A percentile compares a stretch with the other conserved stretches of the same genome.
Conservation (phyloP, 305 asterid genomes). For the Solanum hybrid region DNA sequence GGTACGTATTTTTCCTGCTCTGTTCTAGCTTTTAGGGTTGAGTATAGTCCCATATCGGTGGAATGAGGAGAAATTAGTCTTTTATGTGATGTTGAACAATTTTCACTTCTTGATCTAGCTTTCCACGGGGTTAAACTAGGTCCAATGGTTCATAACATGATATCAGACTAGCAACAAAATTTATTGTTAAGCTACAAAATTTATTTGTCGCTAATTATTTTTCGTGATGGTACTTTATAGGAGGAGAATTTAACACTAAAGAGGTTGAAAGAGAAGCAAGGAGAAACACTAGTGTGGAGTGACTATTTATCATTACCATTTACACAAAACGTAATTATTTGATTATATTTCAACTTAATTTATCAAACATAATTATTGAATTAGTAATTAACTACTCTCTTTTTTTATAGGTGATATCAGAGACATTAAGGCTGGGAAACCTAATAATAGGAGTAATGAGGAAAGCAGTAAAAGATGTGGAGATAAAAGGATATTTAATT, state of each 20-base stretch:
- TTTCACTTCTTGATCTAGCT: neutral
- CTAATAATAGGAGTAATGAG: slow-evolving; percentile 80
- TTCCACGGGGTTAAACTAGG: neutral
- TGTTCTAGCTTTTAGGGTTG: neutral
- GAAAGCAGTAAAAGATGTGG: slow-evolving; percentile 77
- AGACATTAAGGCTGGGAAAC: slow-evolving; percentile 79
- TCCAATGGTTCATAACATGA: neutral
- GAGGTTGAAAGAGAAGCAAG: slow-evolving; percentile 44
- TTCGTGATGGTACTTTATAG: slow-evolving; percentile 14
- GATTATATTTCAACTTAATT: neutral
- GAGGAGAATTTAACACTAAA: slow-evolving; percentile 66
- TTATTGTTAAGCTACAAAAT: neutral
- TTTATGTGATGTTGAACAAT: neutral
- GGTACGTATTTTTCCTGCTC: slow-evolving; percentile 9
- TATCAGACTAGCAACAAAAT: neutral
- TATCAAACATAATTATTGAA: neutral
- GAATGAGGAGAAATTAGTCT: neutral
- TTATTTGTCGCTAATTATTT: neutral
- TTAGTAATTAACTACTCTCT: neutral
- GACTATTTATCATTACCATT: slow-evolving; percentile 67
- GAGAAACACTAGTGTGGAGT: slow-evolving; percentile 47
- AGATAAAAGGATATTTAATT: slow-evolving; percentile 61
- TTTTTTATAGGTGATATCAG: slow-evolving; percentile 66
- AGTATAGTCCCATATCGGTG: accelerated
- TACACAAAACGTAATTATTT: slow-evolving; percentile 49